Evolutionary conservation across 202 grass and related monocot genomes (phyloP).

Genomic region (Schoenoplectus tabernaemontani): DNA sequence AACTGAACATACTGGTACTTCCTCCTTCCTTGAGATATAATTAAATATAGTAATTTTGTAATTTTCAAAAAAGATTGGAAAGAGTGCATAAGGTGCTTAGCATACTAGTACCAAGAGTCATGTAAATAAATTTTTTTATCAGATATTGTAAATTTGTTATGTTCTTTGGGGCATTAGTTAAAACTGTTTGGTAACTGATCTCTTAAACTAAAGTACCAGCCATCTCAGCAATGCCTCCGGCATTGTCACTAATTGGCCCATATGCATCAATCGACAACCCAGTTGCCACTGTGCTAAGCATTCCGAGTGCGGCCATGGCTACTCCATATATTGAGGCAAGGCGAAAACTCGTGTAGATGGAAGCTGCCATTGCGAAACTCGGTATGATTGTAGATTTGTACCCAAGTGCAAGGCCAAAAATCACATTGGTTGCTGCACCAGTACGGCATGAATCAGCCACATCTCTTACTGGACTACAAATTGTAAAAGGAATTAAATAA

Average conservation of each 20-base stretch:
- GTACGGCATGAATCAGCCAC: constrained; percentile 76
- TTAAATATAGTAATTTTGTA: not conserved
- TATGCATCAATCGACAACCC: constrained; percentile 76
- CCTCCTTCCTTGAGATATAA: not conserved
- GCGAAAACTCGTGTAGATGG: constrained; percentile 51
- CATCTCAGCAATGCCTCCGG: constrained; percentile 94
- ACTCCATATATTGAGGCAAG: constrained; percentile 72
- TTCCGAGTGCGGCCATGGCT: constrained; percentile 58
- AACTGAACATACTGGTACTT: not conserved
- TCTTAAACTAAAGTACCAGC: constrained; percentile 26
- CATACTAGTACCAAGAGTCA: not conserved
- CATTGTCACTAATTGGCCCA: constrained; percentile 88
- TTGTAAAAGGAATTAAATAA: not conserved
- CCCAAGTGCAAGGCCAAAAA: constrained; percentile 72
- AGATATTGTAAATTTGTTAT: not conserved
- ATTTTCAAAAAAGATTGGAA: not conserved
- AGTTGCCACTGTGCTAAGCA: constrained; percentile 87
- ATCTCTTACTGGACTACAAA: constrained; percentile 43
- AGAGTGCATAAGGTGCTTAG: not conserved
- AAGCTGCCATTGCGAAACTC: constrained; percentile 40
- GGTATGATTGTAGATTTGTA: constrained; percentile 91
- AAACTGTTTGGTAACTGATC: not conserved
- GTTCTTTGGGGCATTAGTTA: not conserved
- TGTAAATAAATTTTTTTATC: not conserved
- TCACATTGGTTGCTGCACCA: constrained; percentile 84